A percentile compares a stretch with the other conserved stretches of the same genome.
These are phyloP conservation scores for Discostella stelligeroides DNA, from an alignment of 108 stramenopile species.

Conservation along the genomic window DNA sequence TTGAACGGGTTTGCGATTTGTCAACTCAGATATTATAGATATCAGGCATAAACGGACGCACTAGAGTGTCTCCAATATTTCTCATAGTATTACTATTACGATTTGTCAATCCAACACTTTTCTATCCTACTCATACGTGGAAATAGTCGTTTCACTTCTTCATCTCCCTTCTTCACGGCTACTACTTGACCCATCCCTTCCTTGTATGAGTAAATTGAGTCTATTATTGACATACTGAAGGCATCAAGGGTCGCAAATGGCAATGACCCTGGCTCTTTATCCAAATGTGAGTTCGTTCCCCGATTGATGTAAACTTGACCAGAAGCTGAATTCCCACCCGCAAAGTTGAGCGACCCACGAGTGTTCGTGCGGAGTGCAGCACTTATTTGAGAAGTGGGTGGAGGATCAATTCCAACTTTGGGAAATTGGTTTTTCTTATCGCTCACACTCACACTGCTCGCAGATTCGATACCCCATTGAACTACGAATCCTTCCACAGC, in stretches of 20 bases:
- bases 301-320: conserved; percentile 47
- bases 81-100: neutral
- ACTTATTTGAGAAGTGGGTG: neutral
- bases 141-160: conserved; percentile 39
- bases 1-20: no score
- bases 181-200: conserved; percentile 44
- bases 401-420: conserved; percentile 38
- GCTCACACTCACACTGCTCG: neutral
- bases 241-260: conserved; percentile 41
- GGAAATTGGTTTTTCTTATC: conserved; percentile 11
- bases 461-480: conserved; percentile 44
- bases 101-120: conserved; percentile 39
- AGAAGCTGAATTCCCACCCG: conserved; percentile 34
- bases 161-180: conserved; percentile 37
- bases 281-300: conserved; percentile 28
- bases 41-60: no score
- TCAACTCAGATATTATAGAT: no score
- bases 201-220: conserved; percentile 36
- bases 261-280: conserved; percentile 42
- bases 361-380: conserved; percentile 27
- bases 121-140: conserved; percentile 50
- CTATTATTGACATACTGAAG: conserved; percentile 36
- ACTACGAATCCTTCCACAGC: conserved; percentile 43
- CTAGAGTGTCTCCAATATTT: neutral
- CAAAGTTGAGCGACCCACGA: conserved; percentile 43